Base-by-base conservation (phyloP, 495 filamentous ascomycete species). In the Aspergillus conjunctus region DNA sequence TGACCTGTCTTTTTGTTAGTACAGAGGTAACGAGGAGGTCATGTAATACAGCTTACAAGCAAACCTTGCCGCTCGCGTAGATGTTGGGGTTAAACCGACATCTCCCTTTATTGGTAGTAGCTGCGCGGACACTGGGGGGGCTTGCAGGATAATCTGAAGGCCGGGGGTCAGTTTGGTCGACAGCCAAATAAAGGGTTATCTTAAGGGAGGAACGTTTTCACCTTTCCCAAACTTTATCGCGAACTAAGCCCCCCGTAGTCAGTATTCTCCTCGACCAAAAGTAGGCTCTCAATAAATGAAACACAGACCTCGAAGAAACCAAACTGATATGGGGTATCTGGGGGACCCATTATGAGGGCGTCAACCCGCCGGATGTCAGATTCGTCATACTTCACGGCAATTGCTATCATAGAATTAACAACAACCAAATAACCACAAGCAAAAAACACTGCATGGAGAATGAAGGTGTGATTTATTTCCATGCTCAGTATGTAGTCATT, bases 1-100 rank as follows among this genome's bases (percentile, higher is more conserved):
- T n/a, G 92, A 96, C 65, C 91, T 95, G 58, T 11, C 59, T 14
- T 43, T 41, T 45, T 12, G 22, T 73, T 60, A 75, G 62, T 8
- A 37, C n/a, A 7, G 32, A 10, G 14, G 17, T 4, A 53, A 18
- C 10, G 15, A 15, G 12, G 32, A 41, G 15, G 4, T 10, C 21
- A 8, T 49, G n/a, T 12, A 12, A 48, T 20, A 48, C 18, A 21
- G 71, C 74, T 71, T 74, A 96, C 90, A 98, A 76, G 77, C 94
- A 98, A 44, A 98, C 92, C 76, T 91, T 93, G 9, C 94, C 94
- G 33, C 73, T 83, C 5, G 91, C 85, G 70, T 98, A 98, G 62
- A 98, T 96, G 70, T 98, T 98, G 10, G 94, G 94, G 66, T 97
- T 97, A 79, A 97, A 98, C 5, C 94, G 87, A 66, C 87, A 91